Percentiles rank a stretch among this genome's conserved stretches.
Evolutionary conservation across 805 yeast genomes (phyloP).

Genomic region (Spathaspora sp.): DNA sequence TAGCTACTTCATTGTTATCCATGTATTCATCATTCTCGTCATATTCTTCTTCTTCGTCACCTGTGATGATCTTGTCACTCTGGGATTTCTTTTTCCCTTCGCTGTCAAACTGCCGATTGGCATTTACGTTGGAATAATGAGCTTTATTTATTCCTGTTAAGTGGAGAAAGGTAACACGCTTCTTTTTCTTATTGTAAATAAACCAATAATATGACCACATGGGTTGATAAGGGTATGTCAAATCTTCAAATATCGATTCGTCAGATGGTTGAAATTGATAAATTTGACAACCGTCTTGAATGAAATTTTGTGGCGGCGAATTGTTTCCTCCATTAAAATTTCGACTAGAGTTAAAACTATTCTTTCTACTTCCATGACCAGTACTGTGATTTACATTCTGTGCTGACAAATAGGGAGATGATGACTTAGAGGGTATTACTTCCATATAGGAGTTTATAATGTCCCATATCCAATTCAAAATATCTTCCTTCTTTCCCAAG

Average conservation of each 20-base stretch:
- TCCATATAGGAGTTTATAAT: slow-evolving; percentile 81
- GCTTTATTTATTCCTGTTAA: slow-evolving; percentile 48
- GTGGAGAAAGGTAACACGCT: slow-evolving; percentile 85
- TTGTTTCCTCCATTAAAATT: slow-evolving; percentile 8
- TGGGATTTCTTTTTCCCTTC: slow-evolving; percentile 9
- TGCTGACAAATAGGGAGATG: slow-evolving; percentile 17
- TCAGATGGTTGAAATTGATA: slow-evolving; percentile 64
- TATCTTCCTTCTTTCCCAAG: slow-evolving; percentile 38
- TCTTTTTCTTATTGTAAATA: slow-evolving; percentile 83
- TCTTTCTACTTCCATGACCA: slow-evolving; percentile 20
- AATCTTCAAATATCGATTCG: slow-evolving; percentile 59
- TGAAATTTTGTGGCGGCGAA: slow-evolving; percentile 8
- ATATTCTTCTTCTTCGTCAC: slow-evolving; percentile 21
- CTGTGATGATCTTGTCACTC: slow-evolving; percentile 12
- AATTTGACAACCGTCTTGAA: slow-evolving; percentile 49
- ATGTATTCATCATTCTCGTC: slow-evolving; percentile 22
- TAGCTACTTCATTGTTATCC: slow-evolving; percentile 21
- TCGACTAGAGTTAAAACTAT: slow-evolving; percentile 16
- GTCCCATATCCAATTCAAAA: slow-evolving; percentile 79
- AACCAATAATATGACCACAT: slow-evolving; percentile 87
- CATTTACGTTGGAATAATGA: slow-evolving; percentile 32
- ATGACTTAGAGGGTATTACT: slow-evolving; percentile 35
- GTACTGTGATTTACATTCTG: slow-evolving; percentile 8
- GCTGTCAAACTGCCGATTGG: slow-evolving; percentile 10
- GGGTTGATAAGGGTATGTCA: slow-evolving; percentile 42